A percentile compares a stretch with the other conserved stretches of the same genome.
Evolutionary conservation across 2,329 filamentous ascomycete species (phyloP).

Genomic region (Cordyceps pruinosa): DNA sequence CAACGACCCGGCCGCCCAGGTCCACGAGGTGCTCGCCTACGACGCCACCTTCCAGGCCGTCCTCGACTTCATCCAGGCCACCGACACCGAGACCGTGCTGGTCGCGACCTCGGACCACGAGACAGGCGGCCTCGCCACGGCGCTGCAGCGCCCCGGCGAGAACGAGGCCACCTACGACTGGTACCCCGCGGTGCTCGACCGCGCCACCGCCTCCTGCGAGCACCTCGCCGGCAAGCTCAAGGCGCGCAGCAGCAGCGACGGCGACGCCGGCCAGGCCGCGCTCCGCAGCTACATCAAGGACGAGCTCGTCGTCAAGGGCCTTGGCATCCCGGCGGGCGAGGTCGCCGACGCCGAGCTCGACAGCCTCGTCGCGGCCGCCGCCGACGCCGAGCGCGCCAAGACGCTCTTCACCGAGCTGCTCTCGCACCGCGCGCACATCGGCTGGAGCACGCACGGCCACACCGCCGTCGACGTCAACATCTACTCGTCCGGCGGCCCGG

Average conservation of each 20-base stretch:
- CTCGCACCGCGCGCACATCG: constrained; percentile 78
- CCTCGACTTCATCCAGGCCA: constrained; percentile 73
- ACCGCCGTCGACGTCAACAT: constrained; percentile 94
- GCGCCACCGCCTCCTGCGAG: constrained; percentile 71
- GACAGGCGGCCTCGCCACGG: constrained; percentile 80
- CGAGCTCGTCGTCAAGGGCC: constrained; percentile 58
- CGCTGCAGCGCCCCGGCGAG: constrained; percentile 55
- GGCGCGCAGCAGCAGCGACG: constrained; percentile 34
- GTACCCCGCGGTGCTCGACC: constrained; percentile 73
- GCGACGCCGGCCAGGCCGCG: constrained; percentile 27
- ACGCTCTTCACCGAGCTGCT: constrained; percentile 74
- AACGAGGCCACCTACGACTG: constrained; percentile 59
- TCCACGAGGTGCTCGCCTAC: constrained; percentile 91
- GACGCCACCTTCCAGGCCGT: constrained; percentile 80
- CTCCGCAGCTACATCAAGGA: constrained; percentile 60
- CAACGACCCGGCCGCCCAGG: constrained; percentile 78
- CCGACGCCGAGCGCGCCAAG: constrained; percentile 46
- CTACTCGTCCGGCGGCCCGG: constrained; percentile 68
- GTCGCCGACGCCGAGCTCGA: constrained; percentile 64
- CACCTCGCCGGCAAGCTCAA: constrained; percentile 58
- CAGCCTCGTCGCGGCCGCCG: constrained; percentile 52
- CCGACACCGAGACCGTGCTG: constrained; percentile 67
- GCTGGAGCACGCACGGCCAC: constrained; percentile 93
- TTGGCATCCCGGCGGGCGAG: constrained; percentile 65
- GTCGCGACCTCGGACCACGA: constrained; percentile 94